Evolutionary conservation across 257 asterid species (phyloP), one percentile per base, ranked within the genome.

Genomic region (Oldenlandia corymbosa): DNA sequence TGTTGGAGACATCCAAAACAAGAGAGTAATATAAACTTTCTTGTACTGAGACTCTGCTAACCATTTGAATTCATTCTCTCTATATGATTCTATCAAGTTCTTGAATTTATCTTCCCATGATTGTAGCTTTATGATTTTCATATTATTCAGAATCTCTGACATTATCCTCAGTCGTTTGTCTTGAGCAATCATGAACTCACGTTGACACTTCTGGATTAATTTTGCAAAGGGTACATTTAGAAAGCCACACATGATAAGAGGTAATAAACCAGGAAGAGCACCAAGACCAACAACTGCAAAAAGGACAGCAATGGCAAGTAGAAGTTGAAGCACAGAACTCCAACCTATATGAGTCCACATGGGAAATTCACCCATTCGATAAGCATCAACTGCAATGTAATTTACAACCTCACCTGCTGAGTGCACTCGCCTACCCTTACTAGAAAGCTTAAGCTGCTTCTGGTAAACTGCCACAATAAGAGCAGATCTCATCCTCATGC

Each of bases 51-150:
- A 68, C 64, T 81, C 62, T 4, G 83, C 55, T 73, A 88, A 46
- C 94, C 96, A 88, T 43, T 85, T 82, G 47, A 83, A 81, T 67
- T 88, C 94, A 30, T 30, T 71, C 26, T 45, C 59, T 56, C 96
- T 77, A 21, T 57, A 79, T 7, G 81, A 73, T 32, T 80, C 82
- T 9, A 83, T 71, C 68, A 75, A 11, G 66, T 46, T 74, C 80
- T 81, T 85, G 79, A 85, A 88, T 26, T 85, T 79, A 54, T 81
- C 79, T 58, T 88, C 94, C 96, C 96, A 88, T 0, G 96, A 85
- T 47, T 83, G 94, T 76, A 85, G 58, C 82, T 88, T 88, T 36
- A 88, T 81, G 58, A 88, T 80, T 65, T 88, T 88, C 85, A 88
- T 88, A 73, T 64, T 85, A 75, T 88, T 88, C 41, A 88, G 83